phyloP scores from a whole-genome alignment of 345 rosid genomes.

The Brassica nigra region DNA sequence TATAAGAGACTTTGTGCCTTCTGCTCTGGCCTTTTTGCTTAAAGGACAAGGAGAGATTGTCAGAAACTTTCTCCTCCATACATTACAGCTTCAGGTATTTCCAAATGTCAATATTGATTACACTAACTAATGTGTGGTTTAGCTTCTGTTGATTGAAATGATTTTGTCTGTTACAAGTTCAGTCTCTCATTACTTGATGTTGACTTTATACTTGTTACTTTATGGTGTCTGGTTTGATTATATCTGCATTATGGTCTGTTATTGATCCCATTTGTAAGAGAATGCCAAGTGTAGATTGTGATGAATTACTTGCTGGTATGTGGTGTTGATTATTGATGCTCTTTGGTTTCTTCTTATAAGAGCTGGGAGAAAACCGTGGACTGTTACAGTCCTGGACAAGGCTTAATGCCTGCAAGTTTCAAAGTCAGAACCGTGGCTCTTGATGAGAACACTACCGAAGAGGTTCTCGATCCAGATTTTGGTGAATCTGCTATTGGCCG shows the following conservation, averaged over 20 bases:
- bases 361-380: constrained; percentile 98
- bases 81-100: constrained; percentile 86
- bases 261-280: not conserved
- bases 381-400: constrained; percentile 93
- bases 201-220: too few species aligned
- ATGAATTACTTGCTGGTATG: not conserved
- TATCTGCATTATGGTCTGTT: not conserved
- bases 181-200: too few species aligned
- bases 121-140: not conserved
- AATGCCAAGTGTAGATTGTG: not conserved
- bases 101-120: not conserved
- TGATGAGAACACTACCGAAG: constrained; percentile 67
- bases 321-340: not conserved
- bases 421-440: constrained; percentile 74
- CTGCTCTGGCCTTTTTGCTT: constrained; percentile 90
- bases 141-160: not conserved
- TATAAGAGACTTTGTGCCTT: constrained; percentile 92
- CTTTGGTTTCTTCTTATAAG: constrained; percentile 34
- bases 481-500: constrained; percentile 95
- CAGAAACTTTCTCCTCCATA: constrained; percentile 91
- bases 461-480: constrained; percentile 89
- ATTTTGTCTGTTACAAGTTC: too few species aligned
- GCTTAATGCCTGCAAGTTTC: constrained; percentile 93
- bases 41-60: constrained; percentile 93
- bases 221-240: not conserved